Percentiles rank a stretch among this genome's conserved stretches.
phyloP scores from a whole-genome alignment of 495 filamentous ascomycete species.

The Antarctomyces pellizariae region DNA sequence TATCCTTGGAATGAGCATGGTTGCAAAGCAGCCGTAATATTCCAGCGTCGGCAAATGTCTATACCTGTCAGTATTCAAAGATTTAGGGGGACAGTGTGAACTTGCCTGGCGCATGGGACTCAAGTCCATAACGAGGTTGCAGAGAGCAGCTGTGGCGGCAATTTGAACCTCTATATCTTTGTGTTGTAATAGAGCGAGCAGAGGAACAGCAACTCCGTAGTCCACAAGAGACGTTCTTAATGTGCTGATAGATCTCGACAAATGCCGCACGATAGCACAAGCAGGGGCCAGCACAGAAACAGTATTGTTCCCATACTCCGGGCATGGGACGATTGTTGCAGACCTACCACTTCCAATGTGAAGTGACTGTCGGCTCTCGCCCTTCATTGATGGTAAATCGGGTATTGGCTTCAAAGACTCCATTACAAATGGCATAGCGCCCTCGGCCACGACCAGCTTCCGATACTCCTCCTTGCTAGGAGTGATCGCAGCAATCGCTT shows the following conservation, averaged over 20 bases:
- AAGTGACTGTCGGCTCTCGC: too few species aligned
- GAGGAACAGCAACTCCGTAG: constrained; percentile 50
- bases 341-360: constrained; percentile 8
- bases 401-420: constrained; percentile 50
- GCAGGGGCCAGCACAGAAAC: constrained; percentile 57
- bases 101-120: constrained; percentile 76
- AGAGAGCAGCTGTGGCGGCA: constrained; percentile 57
- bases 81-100: constrained; percentile 4
- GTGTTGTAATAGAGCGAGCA: constrained; percentile 57
- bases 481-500: constrained; percentile 53
- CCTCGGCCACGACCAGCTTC: constrained; percentile 61
- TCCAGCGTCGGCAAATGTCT: constrained; percentile 56
- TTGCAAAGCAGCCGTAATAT: constrained; percentile 56
- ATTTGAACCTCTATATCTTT: constrained; percentile 61
- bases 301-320: constrained; percentile 22
- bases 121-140: constrained; percentile 65
- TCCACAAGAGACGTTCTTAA: constrained; percentile 74
- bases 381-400: constrained; percentile 12
- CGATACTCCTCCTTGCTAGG: constrained; percentile 66
- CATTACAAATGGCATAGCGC: constrained; percentile 56
- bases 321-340: constrained; percentile 6
- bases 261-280: constrained; percentile 49
- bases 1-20: constrained; percentile 56
- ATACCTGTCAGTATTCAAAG: constrained; percentile 12
- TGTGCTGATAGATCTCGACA: constrained; percentile 65